Evolutionary conservation across 371 early-diverging fungal genomes (phyloP).

Genomic region (Chytridium lagenaria): DNA sequence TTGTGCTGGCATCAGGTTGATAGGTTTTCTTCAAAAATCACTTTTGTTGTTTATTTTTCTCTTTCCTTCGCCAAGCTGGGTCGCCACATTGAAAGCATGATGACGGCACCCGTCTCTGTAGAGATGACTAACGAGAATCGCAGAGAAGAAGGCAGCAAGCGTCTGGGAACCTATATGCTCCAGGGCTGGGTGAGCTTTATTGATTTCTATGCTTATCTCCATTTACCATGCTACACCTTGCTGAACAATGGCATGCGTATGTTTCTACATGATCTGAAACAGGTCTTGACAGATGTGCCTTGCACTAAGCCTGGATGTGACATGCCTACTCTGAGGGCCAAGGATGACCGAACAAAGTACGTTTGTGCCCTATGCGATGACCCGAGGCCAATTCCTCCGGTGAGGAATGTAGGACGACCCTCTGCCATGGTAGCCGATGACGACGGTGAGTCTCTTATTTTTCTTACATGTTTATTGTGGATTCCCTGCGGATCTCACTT

Average conservation of each 20-base stretch:
- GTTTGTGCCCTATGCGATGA: constrained; percentile 22
- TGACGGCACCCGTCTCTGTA: neutral
- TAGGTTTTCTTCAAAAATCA: no score
- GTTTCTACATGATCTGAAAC: neutral
- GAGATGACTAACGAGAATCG: neutral
- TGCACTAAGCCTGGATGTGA: constrained; percentile 17
- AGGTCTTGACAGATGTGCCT: constrained; percentile 15
- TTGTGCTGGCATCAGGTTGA: neutral
- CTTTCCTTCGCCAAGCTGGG: no score
- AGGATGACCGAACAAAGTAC: neutral
- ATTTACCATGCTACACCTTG: neutral
- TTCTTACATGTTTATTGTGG: no score
- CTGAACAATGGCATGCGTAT: neutral
- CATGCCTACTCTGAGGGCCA: neutral
- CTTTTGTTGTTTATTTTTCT: no score
- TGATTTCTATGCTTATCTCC: neutral
- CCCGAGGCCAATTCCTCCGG: neutral
- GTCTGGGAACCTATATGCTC: constrained; percentile 8
- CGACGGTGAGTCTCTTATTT: no score
- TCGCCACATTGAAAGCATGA: neutral
- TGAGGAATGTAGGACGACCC: no score
- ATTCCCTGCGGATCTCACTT: no score
- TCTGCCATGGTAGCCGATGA: no score
- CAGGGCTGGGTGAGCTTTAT: constrained; percentile 18
- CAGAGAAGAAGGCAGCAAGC: neutral